Conservation (phyloP, 2,329 filamentous ascomycete genomes). For the Penicillium italicum region DNA sequence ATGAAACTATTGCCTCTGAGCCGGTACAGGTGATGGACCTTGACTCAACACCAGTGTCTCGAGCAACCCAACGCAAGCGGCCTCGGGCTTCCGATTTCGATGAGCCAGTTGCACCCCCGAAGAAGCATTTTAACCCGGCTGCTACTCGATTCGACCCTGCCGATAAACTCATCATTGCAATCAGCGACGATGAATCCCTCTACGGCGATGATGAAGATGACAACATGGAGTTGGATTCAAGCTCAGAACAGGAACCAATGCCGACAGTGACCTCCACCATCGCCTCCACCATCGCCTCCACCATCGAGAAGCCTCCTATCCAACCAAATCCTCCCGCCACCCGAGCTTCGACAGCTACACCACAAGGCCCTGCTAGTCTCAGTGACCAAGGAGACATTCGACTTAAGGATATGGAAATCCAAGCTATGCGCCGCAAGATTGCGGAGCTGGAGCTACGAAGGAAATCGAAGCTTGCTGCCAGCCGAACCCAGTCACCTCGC, state of each 20-base stretch:
- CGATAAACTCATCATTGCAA: conserved; percentile 72
- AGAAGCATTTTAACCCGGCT: conserved; percentile 61
- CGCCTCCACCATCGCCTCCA: too few species aligned
- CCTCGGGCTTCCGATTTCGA: conserved; percentile 69
- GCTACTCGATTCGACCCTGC: conserved; percentile 42
- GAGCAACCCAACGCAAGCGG: conserved; percentile 48
- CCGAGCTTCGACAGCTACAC: conserved; percentile 36
- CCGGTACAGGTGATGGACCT: conserved; percentile 12
- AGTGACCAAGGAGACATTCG: conserved; percentile 45
- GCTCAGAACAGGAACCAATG: conserved; percentile 27
- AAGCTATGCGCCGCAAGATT: conserved; percentile 48
- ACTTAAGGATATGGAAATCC: conserved; percentile 49
- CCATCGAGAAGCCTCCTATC: conserved; percentile 41
- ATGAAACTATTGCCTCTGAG: conserved; percentile 3
- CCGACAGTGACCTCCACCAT: conserved; percentile 42
- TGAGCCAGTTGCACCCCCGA: conserved; percentile 49
- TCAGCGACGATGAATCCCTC: conserved; percentile 67
- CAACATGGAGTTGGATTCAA: conserved; percentile 30
- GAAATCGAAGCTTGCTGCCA: conserved; percentile 41
- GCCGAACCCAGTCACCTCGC: conserved; percentile 36
- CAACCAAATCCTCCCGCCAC: conserved; percentile 42
- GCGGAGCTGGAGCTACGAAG: conserved; percentile 48
- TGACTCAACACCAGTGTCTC: conserved; percentile 24
- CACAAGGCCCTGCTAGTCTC: conserved; percentile 36
- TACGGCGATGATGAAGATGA: conserved; percentile 33